Evolutionary conservation across 805 yeast species (phyloP).

Genomic region (Pichia gijzeniarum): DNA sequence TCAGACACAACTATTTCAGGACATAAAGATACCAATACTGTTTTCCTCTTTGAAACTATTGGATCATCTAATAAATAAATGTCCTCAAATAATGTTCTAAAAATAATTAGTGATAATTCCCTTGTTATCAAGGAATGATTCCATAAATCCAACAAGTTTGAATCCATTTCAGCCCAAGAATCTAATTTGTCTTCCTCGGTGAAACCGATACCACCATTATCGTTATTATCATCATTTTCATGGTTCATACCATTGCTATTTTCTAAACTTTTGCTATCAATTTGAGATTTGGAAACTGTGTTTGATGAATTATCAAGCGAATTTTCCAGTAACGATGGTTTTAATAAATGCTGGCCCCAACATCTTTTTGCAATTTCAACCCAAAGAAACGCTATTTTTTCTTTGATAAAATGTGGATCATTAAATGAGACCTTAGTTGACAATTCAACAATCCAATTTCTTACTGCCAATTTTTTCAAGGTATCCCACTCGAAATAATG

Average conservation of each 20-base stretch:
- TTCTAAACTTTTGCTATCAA: not conserved
- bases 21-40: constrained; percentile 73
- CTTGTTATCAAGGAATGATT: constrained; percentile 52
- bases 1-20: constrained; percentile 78
- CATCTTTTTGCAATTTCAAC: constrained; percentile 82
- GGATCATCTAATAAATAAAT: constrained; percentile 89
- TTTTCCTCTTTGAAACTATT: constrained; percentile 71
- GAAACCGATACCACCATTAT: constrained; percentile 10
- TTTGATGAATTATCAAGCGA: not conserved
- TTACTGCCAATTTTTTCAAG: constrained; percentile 57
- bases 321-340: constrained; percentile 9
- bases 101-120: constrained; percentile 70
- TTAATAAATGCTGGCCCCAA: constrained; percentile 73
- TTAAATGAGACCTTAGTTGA: constrained; percentile 48
- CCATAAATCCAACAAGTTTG: constrained; percentile 72
- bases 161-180: constrained; percentile 89
- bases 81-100: constrained; percentile 88
- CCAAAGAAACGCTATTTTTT: constrained; percentile 87
- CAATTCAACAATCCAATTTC: constrained; percentile 81
- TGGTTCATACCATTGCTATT: not conserved
- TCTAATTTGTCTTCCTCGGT: constrained; percentile 45
- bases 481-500: constrained; percentile 49
- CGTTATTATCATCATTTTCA: not conserved
- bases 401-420: constrained; percentile 88
- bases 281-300: not conserved